Conservation (phyloP, 805 yeast genomes). For the Cyberlindnera xylosilytica region DNA sequence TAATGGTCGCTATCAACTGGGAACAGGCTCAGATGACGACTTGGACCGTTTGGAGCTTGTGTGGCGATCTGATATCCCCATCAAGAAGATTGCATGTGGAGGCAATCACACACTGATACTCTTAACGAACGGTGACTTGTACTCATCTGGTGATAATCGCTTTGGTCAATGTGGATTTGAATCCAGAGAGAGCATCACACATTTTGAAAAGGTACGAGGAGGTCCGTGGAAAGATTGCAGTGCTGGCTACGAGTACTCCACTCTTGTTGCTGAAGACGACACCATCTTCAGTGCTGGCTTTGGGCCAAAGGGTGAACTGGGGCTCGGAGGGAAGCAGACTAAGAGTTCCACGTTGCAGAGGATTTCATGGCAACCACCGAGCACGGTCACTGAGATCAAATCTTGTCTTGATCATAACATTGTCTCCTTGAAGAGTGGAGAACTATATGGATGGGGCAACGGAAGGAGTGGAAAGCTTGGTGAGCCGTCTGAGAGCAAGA, state of each 20-base stretch:
- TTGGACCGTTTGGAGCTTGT: constrained; percentile 26
- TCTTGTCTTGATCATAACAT: constrained; percentile 48
- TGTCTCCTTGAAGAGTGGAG: constrained; percentile 36
- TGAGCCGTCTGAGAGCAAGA: constrained; percentile 11
- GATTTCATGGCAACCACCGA: constrained; percentile 11
- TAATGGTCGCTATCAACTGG: constrained; percentile 77
- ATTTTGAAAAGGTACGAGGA: constrained; percentile 21
- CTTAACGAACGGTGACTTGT: constrained; percentile 48
- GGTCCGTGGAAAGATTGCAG: constrained; percentile 43
- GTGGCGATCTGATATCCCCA: constrained; percentile 17
- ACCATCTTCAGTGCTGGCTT: constrained; percentile 53
- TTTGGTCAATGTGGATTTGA: constrained; percentile 54
- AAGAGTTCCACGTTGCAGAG: neutral
- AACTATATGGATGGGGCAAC: constrained; percentile 65
- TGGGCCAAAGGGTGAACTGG: constrained; percentile 77
- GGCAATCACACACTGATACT: constrained; percentile 82
- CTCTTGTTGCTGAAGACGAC: constrained; percentile 42
- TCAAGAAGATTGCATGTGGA: constrained; percentile 60
- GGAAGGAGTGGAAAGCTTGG: constrained; percentile 57
- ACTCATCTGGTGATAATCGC: constrained; percentile 56
- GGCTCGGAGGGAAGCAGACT: constrained; percentile 35
- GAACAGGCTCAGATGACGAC: constrained; percentile 55
- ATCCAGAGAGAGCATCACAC: constrained; percentile 9
- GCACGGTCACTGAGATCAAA: constrained; percentile 17
- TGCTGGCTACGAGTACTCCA: constrained; percentile 81